A percentile compares a stretch with the other conserved stretches of the same genome.
Evolutionary conservation across 2,329 filamentous ascomycete species (phyloP).

Genomic region (Thelonectria olida): DNA sequence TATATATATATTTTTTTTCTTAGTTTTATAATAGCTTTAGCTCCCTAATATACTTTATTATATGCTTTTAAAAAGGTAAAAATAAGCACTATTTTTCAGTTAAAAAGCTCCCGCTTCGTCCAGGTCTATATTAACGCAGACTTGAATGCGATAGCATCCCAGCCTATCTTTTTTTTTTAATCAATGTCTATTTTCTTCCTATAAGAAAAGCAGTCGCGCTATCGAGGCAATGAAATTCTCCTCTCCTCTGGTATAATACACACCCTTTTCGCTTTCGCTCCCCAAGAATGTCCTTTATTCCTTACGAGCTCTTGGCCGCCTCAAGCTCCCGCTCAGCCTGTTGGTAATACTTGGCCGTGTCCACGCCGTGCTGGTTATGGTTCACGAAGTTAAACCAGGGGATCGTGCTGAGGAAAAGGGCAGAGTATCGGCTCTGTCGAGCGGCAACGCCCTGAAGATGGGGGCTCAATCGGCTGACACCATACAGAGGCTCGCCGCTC

Average conservation of each 20-base stretch:
- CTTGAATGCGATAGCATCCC: too few relatives aligned
- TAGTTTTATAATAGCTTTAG: too few relatives aligned
- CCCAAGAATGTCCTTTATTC: background rate
- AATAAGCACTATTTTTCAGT: too few relatives aligned
- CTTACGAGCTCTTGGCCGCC: conserved; percentile 50
- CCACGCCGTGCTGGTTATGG: conserved; percentile 93
- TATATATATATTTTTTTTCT: too few relatives aligned
- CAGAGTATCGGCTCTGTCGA: conserved; percentile 91
- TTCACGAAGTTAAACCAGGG: conserved; percentile 99
- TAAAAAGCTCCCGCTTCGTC: too few relatives aligned
- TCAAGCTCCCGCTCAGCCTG: conserved; percentile 95
- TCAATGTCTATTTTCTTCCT: conserved; percentile 20
- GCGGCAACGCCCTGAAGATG: conserved; percentile 95
- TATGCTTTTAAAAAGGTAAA: too few relatives aligned
- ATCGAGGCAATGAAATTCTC: conserved; percentile 28
- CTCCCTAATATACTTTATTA: too few relatives aligned
- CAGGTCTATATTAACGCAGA: too few relatives aligned
- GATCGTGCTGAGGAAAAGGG: conserved; percentile 82
- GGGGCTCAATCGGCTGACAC: conserved; percentile 77
- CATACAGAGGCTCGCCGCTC: conserved; percentile 88
- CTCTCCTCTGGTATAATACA: conserved; percentile 40
- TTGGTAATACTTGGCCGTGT: conserved; percentile 98
- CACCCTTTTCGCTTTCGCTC: conserved; percentile 20
- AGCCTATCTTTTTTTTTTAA: too few relatives aligned
- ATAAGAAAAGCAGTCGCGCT: conserved; percentile 33